phyloP scores from a whole-genome alignment of 2,329 filamentous ascomycete genomes.

The Cytospora piceae region DNA sequence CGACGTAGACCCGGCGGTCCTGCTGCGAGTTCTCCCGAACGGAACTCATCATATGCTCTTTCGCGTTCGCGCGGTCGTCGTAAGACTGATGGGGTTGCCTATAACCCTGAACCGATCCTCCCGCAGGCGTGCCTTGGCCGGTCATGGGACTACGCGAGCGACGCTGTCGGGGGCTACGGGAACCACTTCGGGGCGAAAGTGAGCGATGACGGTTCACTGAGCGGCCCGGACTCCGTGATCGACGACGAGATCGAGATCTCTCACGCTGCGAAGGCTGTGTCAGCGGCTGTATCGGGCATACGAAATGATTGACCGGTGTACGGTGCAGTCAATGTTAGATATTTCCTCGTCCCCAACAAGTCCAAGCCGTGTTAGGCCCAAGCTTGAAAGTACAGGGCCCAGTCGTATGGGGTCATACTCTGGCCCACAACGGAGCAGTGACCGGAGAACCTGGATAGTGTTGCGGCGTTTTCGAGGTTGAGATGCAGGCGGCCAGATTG shows the following conservation, averaged over 20 bases:
- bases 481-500: background rate
- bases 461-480: background rate
- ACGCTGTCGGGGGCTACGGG: constrained; percentile 61
- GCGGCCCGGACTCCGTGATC: constrained; percentile 81
- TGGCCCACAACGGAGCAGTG: constrained; percentile 15
- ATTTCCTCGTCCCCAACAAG: background rate
- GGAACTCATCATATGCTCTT: constrained; percentile 95
- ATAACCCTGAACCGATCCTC: constrained; percentile 71
- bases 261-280: constrained; percentile 66
- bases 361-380: background rate
- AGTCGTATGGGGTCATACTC: constrained; percentile 13
- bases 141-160: constrained; percentile 89
- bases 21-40: constrained; percentile 95
- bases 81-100: constrained; percentile 72
- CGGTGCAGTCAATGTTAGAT: background rate
- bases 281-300: constrained; percentile 35
- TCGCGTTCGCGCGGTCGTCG: constrained; percentile 81
- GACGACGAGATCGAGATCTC: constrained; percentile 78
- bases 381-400: constrained; percentile 6
- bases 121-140: constrained; percentile 68
- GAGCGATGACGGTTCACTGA: constrained; percentile 71
- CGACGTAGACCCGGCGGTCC: constrained; percentile 98
- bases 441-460: constrained; percentile 26
- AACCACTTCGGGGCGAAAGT: constrained; percentile 42
- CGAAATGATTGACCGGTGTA: background rate